Evolutionary conservation across 106 monocot species (phyloP), one percentile per base, ranked within the genome.

Genomic region (Acorus gramineus): DNA sequence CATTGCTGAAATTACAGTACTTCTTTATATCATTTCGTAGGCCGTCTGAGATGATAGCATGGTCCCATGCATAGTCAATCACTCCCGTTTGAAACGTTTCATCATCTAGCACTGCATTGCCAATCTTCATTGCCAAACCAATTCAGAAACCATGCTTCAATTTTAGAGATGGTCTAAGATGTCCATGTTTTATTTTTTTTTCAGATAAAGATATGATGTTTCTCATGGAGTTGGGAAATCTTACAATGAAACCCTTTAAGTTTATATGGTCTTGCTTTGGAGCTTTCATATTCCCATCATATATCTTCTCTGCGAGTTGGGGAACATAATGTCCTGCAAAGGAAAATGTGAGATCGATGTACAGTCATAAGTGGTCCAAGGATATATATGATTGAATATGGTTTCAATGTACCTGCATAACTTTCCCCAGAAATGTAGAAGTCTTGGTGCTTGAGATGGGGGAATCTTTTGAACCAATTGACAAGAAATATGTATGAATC

Each of bases 61-160:
- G 98, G 54, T 86, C 83, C 98, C 98, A 99, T 1, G 98, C 98
- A 45, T 99, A 99, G 14, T 86, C 84, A 2, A 89, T 47, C 86
- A 99, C 84, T 6, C 98, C 98, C n/a, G 42, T 77, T 65, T 88
- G 83, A 70, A 92, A 88, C 0, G 81, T 89, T n/a, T 86, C 92
- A 44, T 85, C 85, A 50, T 99, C 88, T 76, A 99, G 67, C 70
- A 83, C 56, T 4, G 98, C 85, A 62, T 99, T 99, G 11, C 98
- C 98, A 59, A 98, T 84, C 93, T 94, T 69, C n/a, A 44, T 46
- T 13, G 12, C 28, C 8, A 11, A 44, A 43, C 28, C 28, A 28
- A 28, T 61, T 45, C 4, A 11, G 2, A 1, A 51, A 50, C 4
- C 7, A 64, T 28, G 28, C 14, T 12, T 45, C 8, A 11, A 44